phyloP scores from a whole-genome alignment of 306 rosid genomes.

The Prunus mira region DNA sequence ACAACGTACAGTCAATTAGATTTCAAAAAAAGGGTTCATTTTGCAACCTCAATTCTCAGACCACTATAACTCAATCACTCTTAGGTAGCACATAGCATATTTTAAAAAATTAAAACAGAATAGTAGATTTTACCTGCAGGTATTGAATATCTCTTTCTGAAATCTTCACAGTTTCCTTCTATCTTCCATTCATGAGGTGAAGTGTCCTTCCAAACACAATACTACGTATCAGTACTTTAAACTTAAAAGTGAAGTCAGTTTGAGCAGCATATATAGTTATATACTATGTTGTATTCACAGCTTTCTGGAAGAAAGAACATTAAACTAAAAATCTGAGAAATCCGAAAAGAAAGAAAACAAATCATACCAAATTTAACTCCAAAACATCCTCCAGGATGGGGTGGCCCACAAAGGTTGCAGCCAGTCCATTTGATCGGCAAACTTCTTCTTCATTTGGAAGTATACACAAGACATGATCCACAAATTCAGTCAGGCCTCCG shows the following conservation, averaged over 20 bases:
- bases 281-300: neutral
- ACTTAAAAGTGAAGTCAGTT: slow-evolving; percentile 15
- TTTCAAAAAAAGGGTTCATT: neutral
- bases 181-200: slow-evolving; percentile 46
- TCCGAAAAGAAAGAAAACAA: neutral
- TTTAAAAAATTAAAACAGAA: neutral
- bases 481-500: slow-evolving; percentile 66
- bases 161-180: slow-evolving; percentile 55
- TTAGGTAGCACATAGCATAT: neutral
- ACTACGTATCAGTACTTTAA: slow-evolving; percentile 19
- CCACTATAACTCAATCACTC: neutral
- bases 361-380: slow-evolving; percentile 54
- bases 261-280: neutral
- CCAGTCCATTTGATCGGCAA: slow-evolving; percentile 72
- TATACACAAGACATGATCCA: slow-evolving; percentile 80
- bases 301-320: neutral
- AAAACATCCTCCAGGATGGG: slow-evolving; percentile 73
- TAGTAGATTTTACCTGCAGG: slow-evolving; percentile 48
- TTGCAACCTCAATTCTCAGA: neutral
- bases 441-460: slow-evolving; percentile 86
- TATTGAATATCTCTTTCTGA: slow-evolving; percentile 50
- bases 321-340: neutral
- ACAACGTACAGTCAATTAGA: neutral
- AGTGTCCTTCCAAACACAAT: slow-evolving; percentile 46
- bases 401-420: slow-evolving; percentile 90